Conservation (phyloP, 2,329 filamentous ascomycete species). For the Fusarium ambrosium region DNA sequence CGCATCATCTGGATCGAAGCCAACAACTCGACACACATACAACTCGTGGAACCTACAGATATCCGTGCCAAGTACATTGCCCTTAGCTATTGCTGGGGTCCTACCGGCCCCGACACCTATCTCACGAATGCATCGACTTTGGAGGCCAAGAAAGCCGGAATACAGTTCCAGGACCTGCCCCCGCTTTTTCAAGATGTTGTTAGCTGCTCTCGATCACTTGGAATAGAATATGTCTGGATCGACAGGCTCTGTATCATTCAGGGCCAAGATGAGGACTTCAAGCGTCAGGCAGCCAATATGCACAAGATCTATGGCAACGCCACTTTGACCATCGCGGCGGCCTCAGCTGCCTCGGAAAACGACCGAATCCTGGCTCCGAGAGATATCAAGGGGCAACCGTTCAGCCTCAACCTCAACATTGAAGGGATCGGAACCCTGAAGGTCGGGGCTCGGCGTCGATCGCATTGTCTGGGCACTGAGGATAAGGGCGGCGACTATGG, state of each 20-base stretch:
- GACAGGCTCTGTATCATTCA: background rate
- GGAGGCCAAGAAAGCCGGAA: background rate
- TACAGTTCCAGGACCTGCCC: background rate
- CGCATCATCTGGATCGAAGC: slow-evolving; percentile 4
- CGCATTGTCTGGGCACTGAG: background rate
- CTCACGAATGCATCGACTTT: slow-evolving; percentile 3
- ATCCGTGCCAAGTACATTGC: background rate
- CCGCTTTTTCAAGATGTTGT: slow-evolving; percentile 4
- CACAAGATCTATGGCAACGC: background rate
- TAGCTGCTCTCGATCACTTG: background rate
- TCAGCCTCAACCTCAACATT: background rate
- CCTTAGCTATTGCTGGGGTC: slow-evolving; percentile 1
- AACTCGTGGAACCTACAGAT: background rate
- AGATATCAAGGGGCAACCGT: background rate
- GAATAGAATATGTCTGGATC: slow-evolving; percentile 2
- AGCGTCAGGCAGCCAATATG: background rate
- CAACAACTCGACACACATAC: background rate
- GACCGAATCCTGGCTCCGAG: background rate
- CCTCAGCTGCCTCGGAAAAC: background rate
- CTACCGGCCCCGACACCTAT: background rate
- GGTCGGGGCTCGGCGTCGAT: background rate
- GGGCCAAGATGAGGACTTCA: background rate
- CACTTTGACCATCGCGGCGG: background rate
- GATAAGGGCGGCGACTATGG: slow-evolving; percentile 1
- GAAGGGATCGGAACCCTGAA: background rate